Conservation (phyloP, 73 alveolate genomes). For the Paramecium octaurelia region DNA sequence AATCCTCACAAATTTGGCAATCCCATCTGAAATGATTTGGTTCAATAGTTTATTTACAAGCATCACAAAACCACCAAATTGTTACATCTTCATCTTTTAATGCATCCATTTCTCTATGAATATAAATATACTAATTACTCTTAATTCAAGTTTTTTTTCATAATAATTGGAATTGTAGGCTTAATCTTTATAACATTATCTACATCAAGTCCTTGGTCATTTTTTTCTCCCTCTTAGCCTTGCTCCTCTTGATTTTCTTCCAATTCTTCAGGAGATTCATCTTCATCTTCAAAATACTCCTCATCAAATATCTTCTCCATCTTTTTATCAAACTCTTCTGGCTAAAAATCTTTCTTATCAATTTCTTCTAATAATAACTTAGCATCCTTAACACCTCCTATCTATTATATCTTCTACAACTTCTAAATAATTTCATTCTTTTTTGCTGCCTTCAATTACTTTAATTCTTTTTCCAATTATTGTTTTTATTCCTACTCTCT, state of each 20-base stretch:
- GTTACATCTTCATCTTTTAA: conserved; percentile 71
- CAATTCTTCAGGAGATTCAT: conserved; percentile 82
- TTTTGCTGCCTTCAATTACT: conserved; percentile 41
- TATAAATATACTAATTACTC: conserved; percentile 42
- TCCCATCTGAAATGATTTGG: conserved; percentile 94
- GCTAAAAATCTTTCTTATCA: conserved; percentile 40
- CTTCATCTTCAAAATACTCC: conserved; percentile 86
- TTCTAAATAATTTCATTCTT: conserved; percentile 47
- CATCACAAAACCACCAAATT: conserved; percentile 96
- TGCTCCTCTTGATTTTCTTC: conserved; percentile 77
- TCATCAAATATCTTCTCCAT: conserved; percentile 37
- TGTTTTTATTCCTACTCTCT: conserved; percentile 46
- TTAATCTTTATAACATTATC: conserved; percentile 64
- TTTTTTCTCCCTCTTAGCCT: conserved; percentile 57
- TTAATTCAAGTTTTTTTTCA: conserved; percentile 57
- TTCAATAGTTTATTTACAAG: conserved; percentile 89
- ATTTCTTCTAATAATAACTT: conserved; percentile 29
- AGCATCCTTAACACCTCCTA: conserved; percentile 46
- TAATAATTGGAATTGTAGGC: conserved; percentile 21
- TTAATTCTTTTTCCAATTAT: conserved; percentile 45
- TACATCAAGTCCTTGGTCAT: conserved; percentile 32
- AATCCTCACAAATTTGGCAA: conserved; percentile 93
- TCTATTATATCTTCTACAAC: conserved; percentile 36
- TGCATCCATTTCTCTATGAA: conserved; percentile 47
- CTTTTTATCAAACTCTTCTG: conserved; percentile 34